Evolutionary conservation across 352 stramenopile species (phyloP).

Genomic region (Pythium inflatum): DNA sequence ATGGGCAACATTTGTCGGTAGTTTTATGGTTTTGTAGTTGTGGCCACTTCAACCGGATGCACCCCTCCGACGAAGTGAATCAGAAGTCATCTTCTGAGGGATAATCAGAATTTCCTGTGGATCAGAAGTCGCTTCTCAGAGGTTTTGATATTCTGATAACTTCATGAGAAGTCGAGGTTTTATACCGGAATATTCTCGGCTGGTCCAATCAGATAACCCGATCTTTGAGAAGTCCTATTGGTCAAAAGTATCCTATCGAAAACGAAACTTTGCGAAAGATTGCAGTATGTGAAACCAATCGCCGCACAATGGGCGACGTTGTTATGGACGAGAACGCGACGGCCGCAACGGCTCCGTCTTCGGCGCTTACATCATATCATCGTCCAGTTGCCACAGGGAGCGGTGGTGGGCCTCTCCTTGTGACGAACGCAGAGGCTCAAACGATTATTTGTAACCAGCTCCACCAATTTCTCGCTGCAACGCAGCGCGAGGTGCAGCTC

Average conservation of each 20-base stretch:
- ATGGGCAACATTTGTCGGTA: too few species aligned
- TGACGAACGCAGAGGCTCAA: background rate
- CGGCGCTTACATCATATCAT: background rate
- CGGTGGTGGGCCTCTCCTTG: background rate
- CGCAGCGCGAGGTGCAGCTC: slow-evolving; percentile 1
- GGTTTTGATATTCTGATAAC: background rate
- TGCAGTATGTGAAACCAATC: background rate
- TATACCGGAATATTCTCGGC: background rate
- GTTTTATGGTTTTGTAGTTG: too few species aligned
- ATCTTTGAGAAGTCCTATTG: background rate
- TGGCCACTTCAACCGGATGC: too few species aligned
- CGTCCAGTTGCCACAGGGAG: background rate
- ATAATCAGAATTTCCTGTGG: background rate
- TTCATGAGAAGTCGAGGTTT: slow-evolving; percentile 3
- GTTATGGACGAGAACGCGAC: background rate
- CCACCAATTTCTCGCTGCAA: background rate
- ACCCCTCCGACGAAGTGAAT: slow-evolving; percentile 8
- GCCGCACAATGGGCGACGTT: background rate
- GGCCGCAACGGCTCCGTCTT: background rate
- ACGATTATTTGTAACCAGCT: slow-evolving; percentile 7
- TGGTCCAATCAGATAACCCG: background rate
- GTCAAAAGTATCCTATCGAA: background rate
- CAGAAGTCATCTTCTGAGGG: background rate
- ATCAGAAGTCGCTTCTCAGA: slow-evolving; percentile 6
- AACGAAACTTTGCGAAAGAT: background rate